A percentile compares a stretch with the other conserved stretches of the same genome.
Conservation (phyloP, 441 rosid genomes). For the Gossypium schwendimanii region DNA sequence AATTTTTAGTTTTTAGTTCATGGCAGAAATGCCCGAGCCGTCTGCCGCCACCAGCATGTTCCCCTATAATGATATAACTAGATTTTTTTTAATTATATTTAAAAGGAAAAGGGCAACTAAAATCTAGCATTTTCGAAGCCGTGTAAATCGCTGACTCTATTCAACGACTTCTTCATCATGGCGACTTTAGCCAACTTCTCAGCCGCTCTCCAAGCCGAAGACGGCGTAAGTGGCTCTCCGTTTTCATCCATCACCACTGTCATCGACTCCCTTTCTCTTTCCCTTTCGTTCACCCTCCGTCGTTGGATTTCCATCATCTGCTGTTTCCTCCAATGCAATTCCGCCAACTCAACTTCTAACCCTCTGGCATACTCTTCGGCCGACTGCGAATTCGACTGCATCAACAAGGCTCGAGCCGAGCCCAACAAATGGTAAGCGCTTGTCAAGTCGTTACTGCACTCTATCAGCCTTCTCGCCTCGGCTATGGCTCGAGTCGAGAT, state of each 20-base stretch:
- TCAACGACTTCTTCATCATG: conserved; percentile 45
- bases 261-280: conserved; percentile 20
- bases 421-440: conserved; percentile 50
- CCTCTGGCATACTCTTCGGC: conserved; percentile 30
- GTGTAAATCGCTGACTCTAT: conserved; percentile 51
- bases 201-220: conserved; percentile 65
- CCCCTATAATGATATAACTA: conserved; percentile 1
- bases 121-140: conserved; percentile 72
- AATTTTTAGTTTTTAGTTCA: neutral
- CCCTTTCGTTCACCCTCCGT: conserved; percentile 43
- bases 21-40: conserved; percentile 27
- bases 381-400: conserved; percentile 28
- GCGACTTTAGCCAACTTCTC: conserved; percentile 57
- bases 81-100: neutral
- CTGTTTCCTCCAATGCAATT: conserved; percentile 48
- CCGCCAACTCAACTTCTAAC: conserved; percentile 45
- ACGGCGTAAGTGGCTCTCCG: conserved; percentile 56
- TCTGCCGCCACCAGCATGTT: conserved; percentile 18
- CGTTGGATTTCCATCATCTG: conserved; percentile 34
- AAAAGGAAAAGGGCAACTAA: conserved; percentile 16
- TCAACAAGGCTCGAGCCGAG: conserved; percentile 46
- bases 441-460: conserved; percentile 34
- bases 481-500: conserved; percentile 51
- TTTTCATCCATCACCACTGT: conserved; percentile 42
- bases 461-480: conserved; percentile 49